Base-by-base conservation (phyloP, 192 early-diverging fungal genomes). In the Backusella australiensis region DNA sequence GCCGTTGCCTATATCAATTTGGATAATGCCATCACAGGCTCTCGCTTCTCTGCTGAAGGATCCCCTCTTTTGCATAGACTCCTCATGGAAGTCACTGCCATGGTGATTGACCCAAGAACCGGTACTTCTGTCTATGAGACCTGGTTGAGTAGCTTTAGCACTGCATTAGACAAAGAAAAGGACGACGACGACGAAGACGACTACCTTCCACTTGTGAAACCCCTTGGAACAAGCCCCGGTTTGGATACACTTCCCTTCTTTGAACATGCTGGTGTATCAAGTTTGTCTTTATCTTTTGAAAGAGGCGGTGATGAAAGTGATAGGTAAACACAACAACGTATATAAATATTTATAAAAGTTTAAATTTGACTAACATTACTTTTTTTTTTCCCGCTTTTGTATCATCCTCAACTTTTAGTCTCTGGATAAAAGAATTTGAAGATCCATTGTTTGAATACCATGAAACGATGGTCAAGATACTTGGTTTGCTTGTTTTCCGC, bases 1-100 rank as follows among this genome's bases (percentile, higher is more conserved):
- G 85, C 77, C 29, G 63, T 91, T 35, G 89, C 87, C 1, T 91
- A 91, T 73, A 41, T 91, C 52, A 89, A 91, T 63, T 80, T 91
- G 6, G 89, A 87, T 42, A 72, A 59, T 21, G 87, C 84, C 32
- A 85, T 88, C 32, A 75, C 65, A 19, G 90, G 90, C 34, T 34
- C 67, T 34, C 15, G 72, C 17, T 91, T 91, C 76, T 36, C 21
- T 11, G 85, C 84, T n/a, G 56, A 73, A 59, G 87, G 85, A 6
- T 88, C 86, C 36, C 89, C 89, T 5, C 65, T 82, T 6, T 71
- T 91, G 29, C 69, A 75, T 39, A 29, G 79, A 15, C 71, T 91
- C 29, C 67, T 91, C 0, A 75, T 82, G 52, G 67, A 82, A 12
- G 86, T 85, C 19, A 82, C 89, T 6, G 77, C 80, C 53, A 72